These are phyloP conservation scores for Castanea mollissima DNA, from an alignment of 306 rosid genomes.

Conservation along the genomic window DNA sequence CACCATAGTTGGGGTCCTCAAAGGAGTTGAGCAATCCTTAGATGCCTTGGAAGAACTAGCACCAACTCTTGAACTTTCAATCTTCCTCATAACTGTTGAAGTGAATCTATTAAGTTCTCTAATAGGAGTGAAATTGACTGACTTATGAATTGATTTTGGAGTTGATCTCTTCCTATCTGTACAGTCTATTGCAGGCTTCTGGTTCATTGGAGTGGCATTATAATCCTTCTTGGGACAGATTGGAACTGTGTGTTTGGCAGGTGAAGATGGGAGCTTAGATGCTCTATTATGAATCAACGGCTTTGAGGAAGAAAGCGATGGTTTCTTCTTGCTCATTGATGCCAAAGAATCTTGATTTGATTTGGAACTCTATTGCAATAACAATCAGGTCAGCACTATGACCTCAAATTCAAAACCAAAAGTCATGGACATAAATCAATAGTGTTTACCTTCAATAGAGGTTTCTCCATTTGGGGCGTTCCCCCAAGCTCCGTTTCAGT, in stretches of 20 bases:
- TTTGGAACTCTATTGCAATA: conserved; percentile 34
- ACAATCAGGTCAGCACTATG: conserved; percentile 1
- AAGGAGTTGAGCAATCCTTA: conserved; percentile 67
- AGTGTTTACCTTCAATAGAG: conserved; percentile 41
- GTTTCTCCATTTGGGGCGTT: conserved; percentile 43
- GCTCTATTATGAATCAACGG: conserved; percentile 33
- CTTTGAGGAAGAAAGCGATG: conserved; percentile 44
- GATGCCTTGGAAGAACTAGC: conserved; percentile 54
- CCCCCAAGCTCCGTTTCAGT: conserved; percentile 35
- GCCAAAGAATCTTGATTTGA: conserved; percentile 38
- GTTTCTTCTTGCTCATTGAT: conserved; percentile 45
- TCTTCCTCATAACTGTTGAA: conserved; percentile 72
- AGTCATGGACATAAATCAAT: not conserved
- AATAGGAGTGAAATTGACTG: conserved; percentile 75
- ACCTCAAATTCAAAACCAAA: conserved; percentile 15
- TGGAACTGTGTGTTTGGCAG: conserved; percentile 44
- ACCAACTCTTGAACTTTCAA: conserved; percentile 70
- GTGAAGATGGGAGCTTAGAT: conserved; percentile 50
- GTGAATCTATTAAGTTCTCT: conserved; percentile 76
- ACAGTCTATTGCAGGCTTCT: conserved; percentile 27
- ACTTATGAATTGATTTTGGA: conserved; percentile 55
- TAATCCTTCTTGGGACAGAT: conserved; percentile 33
- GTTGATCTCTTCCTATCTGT: conserved; percentile 65
- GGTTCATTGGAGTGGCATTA: conserved; percentile 53
- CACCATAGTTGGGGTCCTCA: conserved; percentile 75